Conservation (phyloP, 1,284 basidiomycete genomes). For the Mixia osmundae region DNA sequence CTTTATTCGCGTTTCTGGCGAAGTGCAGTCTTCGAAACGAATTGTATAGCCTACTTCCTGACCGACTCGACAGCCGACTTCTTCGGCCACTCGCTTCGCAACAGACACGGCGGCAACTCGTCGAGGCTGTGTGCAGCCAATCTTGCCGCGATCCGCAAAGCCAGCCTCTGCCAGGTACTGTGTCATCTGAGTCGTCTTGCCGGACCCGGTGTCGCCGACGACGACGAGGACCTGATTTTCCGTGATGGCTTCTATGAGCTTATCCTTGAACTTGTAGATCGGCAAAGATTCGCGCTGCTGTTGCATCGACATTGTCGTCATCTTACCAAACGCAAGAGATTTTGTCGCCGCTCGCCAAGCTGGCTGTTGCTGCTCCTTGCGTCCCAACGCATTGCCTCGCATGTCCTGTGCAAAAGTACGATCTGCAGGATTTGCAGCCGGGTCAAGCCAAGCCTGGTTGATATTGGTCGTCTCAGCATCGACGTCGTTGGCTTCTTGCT, state of each 20-base stretch:
- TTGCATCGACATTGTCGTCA: constrained; percentile 71
- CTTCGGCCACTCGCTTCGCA: constrained; percentile 91
- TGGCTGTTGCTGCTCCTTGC: constrained; percentile 34
- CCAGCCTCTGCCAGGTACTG: constrained; percentile 80
- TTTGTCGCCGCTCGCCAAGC: constrained; percentile 87
- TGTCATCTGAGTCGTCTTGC: constrained; percentile 83
- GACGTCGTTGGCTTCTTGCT: constrained; percentile 86
- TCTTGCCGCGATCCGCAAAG: constrained; percentile 60
- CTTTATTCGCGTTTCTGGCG: constrained; percentile 94
- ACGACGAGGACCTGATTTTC: constrained; percentile 90
- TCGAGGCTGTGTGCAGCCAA: constrained; percentile 93
- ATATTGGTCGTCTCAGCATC: constrained; percentile 86
- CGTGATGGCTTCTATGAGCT: constrained; percentile 68
- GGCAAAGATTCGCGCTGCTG: constrained; percentile 79
- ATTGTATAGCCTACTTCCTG: constrained; percentile 97
- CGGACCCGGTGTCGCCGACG: constrained; percentile 81
- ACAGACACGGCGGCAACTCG: constrained; percentile 99
- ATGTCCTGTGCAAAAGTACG: constrained; percentile 83
- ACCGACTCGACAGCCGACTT: constrained; percentile 86
- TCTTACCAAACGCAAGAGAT: constrained; percentile 71
- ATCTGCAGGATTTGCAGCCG: constrained; percentile 74
- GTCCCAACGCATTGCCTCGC: constrained; percentile 44
- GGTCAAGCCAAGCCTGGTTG: constrained; percentile 88
- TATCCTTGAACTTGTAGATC: constrained; percentile 86
- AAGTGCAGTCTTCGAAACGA: constrained; percentile 96